Base-by-base conservation (phyloP, 2,329 filamentous ascomycete genomes). In the Diaporthe destruens region DNA sequence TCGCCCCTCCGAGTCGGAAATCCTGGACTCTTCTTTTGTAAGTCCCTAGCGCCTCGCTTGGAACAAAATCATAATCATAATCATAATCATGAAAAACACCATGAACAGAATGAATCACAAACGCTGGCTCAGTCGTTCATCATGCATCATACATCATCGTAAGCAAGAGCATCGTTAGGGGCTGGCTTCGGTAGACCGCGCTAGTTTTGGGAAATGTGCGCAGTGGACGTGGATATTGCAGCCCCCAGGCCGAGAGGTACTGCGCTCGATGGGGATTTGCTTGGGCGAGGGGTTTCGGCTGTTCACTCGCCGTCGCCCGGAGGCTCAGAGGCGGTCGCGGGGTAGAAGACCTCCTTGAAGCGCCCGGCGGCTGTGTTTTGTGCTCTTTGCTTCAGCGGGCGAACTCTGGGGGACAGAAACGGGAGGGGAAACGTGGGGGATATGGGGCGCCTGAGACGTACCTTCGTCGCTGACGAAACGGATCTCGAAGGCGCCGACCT, bases 401-500 rank as follows among this genome's bases (percentile, higher is more conserved):
- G 39, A 42, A 18, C 14, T 18, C 39, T 42, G 39, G 39, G 39
- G 16, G 18, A 42, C 12, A 18, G 39, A 4, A 6, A 14, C 1
- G 14, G 14, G 47, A 8, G n/a, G n/a, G 47, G 47, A n/a, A n/a
- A 16, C 6, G 3, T 20, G 29, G 4, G 16, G 32, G n/a, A 32
- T 6, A 14, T 20, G 25, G 25, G 18, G 6, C 5, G 36, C 11
- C 11, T 9, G 1, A 16, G 3, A 36, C 79, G 71, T 69, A 83
- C 83, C 82, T 75, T 84, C 80, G 53, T 84, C 83, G 44, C 78
- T 82, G 36, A 82, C 77, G 76, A 90, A 90, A 34, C 82, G 77
- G 14, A 90, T 83, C 78, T 89, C 85, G 72, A 89, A 89, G 0
- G 84, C 83, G 7, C 85, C 85, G 2, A 80, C 77, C 56, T 80